Conservation (phyloP, 2,329 filamentous ascomycete genomes). For the Pyrenophora graminea region DNA sequence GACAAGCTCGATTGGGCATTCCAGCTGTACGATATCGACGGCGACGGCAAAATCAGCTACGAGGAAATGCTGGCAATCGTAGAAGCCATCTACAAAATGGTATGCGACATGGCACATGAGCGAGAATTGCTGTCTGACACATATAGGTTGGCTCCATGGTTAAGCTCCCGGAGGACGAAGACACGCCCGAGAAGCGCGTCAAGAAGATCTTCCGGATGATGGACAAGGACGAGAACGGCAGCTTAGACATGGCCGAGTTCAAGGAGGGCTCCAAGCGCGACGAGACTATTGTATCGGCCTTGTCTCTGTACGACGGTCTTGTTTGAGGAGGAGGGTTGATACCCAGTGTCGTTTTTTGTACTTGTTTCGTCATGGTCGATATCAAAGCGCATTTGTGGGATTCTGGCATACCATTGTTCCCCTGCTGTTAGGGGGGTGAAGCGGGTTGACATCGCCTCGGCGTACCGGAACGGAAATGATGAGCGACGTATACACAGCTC, state of each 20-base stretch:
- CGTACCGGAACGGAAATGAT: constrained; percentile 34
- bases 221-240: constrained; percentile 99
- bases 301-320: constrained; percentile 94
- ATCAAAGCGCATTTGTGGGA: constrained; percentile 46
- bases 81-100: constrained; percentile 99
- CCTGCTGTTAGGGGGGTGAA: constrained; percentile 36
- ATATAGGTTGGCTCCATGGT: constrained; percentile 95
- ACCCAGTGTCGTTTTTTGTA: constrained; percentile 36
- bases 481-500: constrained; percentile 41
- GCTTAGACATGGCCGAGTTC: constrained; percentile 95
- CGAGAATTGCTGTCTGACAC: constrained; percentile 19
- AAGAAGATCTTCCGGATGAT: constrained; percentile 99
- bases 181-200: constrained; percentile 97
- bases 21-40: constrained; percentile 98
- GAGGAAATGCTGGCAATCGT: constrained; percentile 99
- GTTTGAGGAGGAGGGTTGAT: constrained; percentile 60
- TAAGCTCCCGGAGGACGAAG: constrained; percentile 96
- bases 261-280: constrained; percentile 99
- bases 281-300: constrained; percentile 95
- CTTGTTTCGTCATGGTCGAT: constrained; percentile 41
- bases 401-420: constrained; percentile 36
- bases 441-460: constrained; percentile 37
- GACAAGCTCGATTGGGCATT: constrained; percentile 99
- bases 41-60: constrained; percentile 98
- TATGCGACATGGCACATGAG: constrained; percentile 46